These are phyloP conservation scores for Blastobotrys raffinosifermentans DNA, from an alignment of 1,139 yeast genomes.

Conservation along the genomic window DNA sequence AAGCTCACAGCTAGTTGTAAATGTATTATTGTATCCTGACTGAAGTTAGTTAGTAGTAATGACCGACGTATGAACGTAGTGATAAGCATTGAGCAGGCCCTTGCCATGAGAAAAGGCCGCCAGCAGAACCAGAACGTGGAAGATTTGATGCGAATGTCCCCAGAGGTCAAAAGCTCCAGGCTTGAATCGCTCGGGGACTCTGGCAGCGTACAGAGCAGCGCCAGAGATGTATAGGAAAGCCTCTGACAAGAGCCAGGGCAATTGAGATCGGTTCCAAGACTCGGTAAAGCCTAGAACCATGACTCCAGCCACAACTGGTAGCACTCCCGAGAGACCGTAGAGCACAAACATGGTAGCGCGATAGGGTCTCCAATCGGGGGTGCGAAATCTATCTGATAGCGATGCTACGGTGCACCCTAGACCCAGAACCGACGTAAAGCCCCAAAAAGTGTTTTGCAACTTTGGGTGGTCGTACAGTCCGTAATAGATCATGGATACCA, in stretches of 20 bases:
- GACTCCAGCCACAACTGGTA: slow-evolving; percentile 59
- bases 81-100: slow-evolving; percentile 59
- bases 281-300: slow-evolving; percentile 41
- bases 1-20: too few species aligned
- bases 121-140: slow-evolving; percentile 72
- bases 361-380: slow-evolving; percentile 66
- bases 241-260: slow-evolving; percentile 60
- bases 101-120: slow-evolving; percentile 75
- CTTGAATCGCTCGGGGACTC: slow-evolving; percentile 67
- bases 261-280: slow-evolving; percentile 47
- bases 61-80: slow-evolving; percentile 39
- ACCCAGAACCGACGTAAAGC: slow-evolving; percentile 52
- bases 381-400: slow-evolving; percentile 57
- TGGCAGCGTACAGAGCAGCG: slow-evolving; percentile 68
- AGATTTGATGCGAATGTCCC: slow-evolving; percentile 87
- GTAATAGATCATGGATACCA: slow-evolving; percentile 64
- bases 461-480: slow-evolving; percentile 37
- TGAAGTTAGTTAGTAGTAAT: slow-evolving; percentile 5
- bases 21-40: too few species aligned
- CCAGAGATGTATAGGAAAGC: slow-evolving; percentile 73
- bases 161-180: slow-evolving; percentile 67
- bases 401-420: slow-evolving; percentile 58
- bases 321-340: slow-evolving; percentile 73
- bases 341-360: slow-evolving; percentile 73
- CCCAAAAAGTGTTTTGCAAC: slow-evolving; percentile 42